phyloP scores from a whole-genome alignment of 1,139 yeast species.

The Blastobotrys proliferans region DNA sequence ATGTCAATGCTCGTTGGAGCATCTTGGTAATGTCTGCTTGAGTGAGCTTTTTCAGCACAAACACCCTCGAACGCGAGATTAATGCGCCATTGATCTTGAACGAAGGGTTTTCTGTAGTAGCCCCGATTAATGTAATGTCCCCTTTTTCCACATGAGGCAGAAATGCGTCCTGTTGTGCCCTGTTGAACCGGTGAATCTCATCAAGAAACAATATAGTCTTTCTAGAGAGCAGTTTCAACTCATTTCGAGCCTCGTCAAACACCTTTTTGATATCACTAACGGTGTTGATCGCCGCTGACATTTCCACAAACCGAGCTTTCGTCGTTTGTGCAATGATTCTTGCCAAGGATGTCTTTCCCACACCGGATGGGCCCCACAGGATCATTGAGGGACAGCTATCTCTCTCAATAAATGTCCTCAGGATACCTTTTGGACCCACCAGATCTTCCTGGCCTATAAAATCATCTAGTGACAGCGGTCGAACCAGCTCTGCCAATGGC shows the following conservation, averaged over 20 bases:
- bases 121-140: conserved; percentile 60
- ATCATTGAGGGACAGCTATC: conserved; percentile 71
- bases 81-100: conserved; percentile 85
- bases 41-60: conserved; percentile 65
- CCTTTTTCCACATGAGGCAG: conserved; percentile 41
- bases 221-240: conserved; percentile 58
- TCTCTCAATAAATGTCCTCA: conserved; percentile 62
- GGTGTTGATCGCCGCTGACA: conserved; percentile 81
- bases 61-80: conserved; percentile 82
- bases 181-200: conserved; percentile 89
- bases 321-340: conserved; percentile 54
- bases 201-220: conserved; percentile 81
- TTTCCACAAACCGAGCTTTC: conserved; percentile 64
- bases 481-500: conserved; percentile 81
- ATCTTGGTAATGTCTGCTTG: conserved; percentile 54
- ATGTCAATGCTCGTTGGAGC: conserved; percentile 57
- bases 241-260: conserved; percentile 71
- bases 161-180: conserved; percentile 83
- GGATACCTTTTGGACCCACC: conserved; percentile 67
- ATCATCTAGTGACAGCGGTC: conserved; percentile 72
- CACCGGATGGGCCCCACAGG: conserved; percentile 96
- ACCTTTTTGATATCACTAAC: conserved; percentile 66
- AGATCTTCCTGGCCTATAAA: conserved; percentile 85
- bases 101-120: conserved; percentile 96
- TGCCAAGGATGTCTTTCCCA: conserved; percentile 81